Evolutionary conservation across 805 yeast genomes (phyloP), one percentile per base, ranked within the genome.

Genomic region (Hanseniaspora mollemarum): DNA sequence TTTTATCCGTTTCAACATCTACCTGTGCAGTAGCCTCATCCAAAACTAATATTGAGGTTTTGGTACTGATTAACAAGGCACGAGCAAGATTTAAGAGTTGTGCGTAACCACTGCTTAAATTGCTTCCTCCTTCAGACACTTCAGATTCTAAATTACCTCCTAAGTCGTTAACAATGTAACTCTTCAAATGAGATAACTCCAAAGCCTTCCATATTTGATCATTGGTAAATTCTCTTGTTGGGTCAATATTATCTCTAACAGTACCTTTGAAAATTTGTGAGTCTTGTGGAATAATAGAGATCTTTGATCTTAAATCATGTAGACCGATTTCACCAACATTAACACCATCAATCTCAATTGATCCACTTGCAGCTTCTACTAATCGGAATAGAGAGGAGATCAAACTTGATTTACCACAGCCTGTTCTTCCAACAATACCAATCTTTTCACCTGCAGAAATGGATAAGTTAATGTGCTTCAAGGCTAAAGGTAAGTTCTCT

Each of bases 391-490:
- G 67, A 0, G 96, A 92, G 59, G 86, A 67, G 0, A 95, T 83
- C 60, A 87, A 71, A 1, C 95, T 81, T 0, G 92, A 81, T 65
- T 87, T 87, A 56, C 97, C 97, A 2, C 96, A 96, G 56, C 97
- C 97, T 0, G 97, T 88, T 62, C 97, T 76, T 24, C 97, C 97
- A 52, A 90, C 96, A 65, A 88, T 87, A 55, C 97, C 97, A 61
- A 88, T 72, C 65, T 90, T 90, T 63, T 90, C 96, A 52, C 75
- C 70, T 1, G 88, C 77, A 43, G 77, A 72, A 58, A 90, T 77
- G 12, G 74, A 67, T 22, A 90, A 61, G 53, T 69, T 72, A 58
- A 90, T 75, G 53, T 80, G 70, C 58, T 80, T 83, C 66, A 90
- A 71, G 3, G 86, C 92, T 18, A 83, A 73, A 45, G 85, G 95